Percentiles rank a stretch among this genome's conserved stretches.
Conservation (phyloP, 202 grass and related monocot genomes). For the Zizania palustris region DNA sequence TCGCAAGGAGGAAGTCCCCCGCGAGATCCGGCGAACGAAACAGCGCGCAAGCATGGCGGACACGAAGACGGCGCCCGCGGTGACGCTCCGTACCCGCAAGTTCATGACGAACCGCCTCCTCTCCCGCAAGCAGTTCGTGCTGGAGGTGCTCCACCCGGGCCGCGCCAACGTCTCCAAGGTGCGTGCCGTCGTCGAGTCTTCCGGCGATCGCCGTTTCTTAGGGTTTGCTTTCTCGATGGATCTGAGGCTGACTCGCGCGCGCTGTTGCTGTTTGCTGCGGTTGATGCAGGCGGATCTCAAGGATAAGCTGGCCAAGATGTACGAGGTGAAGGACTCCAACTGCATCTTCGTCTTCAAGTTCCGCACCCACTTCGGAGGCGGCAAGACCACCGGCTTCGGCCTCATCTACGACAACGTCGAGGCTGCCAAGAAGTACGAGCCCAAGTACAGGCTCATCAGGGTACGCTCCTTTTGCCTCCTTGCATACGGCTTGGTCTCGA, state of each 20-base stretch:
- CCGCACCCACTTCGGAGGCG: slow-evolving; percentile 92
- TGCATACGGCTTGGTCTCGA: neutral
- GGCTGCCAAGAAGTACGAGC: slow-evolving; percentile 90
- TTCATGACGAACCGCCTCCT: slow-evolving; percentile 99
- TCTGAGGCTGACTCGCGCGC: neutral
- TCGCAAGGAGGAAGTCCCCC: neutral
- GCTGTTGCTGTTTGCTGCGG: too few relatives aligned
- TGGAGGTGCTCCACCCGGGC: slow-evolving; percentile 92
- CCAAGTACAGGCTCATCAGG: slow-evolving; percentile 97
- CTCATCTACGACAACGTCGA: slow-evolving; percentile 73
- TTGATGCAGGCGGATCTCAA: slow-evolving; percentile 72
- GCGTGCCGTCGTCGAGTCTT: neutral
- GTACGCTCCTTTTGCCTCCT: slow-evolving; percentile 25
- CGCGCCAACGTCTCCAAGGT: slow-evolving; percentile 98
- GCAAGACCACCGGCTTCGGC: slow-evolving; percentile 91
- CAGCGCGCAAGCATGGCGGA: slow-evolving; percentile 64
- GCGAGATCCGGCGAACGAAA: neutral
- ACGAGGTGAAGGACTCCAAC: slow-evolving; percentile 91
- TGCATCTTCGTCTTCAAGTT: slow-evolving; percentile 98
- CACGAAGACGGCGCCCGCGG: slow-evolving; percentile 54
- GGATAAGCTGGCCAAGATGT: slow-evolving; percentile 61
- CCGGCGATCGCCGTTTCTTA: neutral
- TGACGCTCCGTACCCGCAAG: slow-evolving; percentile 91
- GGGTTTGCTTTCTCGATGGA: neutral
- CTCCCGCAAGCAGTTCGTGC: slow-evolving; percentile 90